These are phyloP conservation scores for Yarrowia osloensis DNA, from an alignment of 805 yeast species.

Conservation along the genomic window DNA sequence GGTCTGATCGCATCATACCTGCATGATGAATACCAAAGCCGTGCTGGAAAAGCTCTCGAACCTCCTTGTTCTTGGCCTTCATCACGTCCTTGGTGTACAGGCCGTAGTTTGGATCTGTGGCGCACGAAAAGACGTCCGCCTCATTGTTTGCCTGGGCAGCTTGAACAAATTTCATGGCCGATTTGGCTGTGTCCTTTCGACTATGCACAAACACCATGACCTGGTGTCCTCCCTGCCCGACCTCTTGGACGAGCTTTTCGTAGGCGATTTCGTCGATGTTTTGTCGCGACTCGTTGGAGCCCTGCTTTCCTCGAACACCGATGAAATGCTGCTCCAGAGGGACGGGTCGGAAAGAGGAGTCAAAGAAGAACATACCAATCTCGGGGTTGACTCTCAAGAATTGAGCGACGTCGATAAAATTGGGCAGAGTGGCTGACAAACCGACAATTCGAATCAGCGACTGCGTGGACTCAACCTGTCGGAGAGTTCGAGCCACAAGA, in stretches of 20 bases:
- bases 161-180: slow-evolving; percentile 70
- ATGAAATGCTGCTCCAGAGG: slow-evolving; percentile 85
- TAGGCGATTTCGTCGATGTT: slow-evolving; percentile 75
- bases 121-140: slow-evolving; percentile 57
- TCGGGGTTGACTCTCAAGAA: slow-evolving; percentile 83
- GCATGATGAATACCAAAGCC: slow-evolving; percentile 98
- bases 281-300: slow-evolving; percentile 65
- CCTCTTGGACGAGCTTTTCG: slow-evolving; percentile 68
- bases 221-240: slow-evolving; percentile 67
- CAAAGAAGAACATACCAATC: slow-evolving; percentile 92
- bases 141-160: slow-evolving; percentile 68
- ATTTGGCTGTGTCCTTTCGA: slow-evolving; percentile 85
- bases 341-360: slow-evolving; percentile 88
- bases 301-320: slow-evolving; percentile 86
- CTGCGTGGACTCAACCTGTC: slow-evolving; percentile 94
- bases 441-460: slow-evolving; percentile 93
- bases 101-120: slow-evolving; percentile 44
- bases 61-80: slow-evolving; percentile 69
- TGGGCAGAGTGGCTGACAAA: slow-evolving; percentile 90
- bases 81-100: slow-evolving; percentile 61
- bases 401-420: slow-evolving; percentile 90
- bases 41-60: slow-evolving; percentile 71
- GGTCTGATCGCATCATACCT: slow-evolving; percentile 88
- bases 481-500: slow-evolving; percentile 85
- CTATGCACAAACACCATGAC: slow-evolving; percentile 98